Base-by-base conservation (phyloP, 352 stramenopile genomes). In the Phytopythium litorale region DNA sequence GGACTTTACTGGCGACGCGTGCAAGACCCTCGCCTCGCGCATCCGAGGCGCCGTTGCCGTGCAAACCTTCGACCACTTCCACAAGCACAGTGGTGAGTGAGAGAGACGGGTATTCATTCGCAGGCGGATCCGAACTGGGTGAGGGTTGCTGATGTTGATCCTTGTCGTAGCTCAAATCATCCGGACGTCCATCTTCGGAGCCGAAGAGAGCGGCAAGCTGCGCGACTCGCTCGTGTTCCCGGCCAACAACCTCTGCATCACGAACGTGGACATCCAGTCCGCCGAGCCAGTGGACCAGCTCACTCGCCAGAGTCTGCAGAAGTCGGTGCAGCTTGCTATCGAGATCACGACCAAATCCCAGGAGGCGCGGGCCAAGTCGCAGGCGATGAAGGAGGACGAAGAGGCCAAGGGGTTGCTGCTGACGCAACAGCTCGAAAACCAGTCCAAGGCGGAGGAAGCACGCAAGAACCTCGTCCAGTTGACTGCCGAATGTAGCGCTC, bases 311-410 rank as follows among this genome's bases (percentile, higher is more conserved):
- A 91, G 80, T 66, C 64, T 93, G 37, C 84, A 93, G 63, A 91
- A 90, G 63, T 91, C 80, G 1, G 84, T 93, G 48, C 84, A 93
- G 40, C 59, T 93, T n/a, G 84, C 84, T 28, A 93, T 93, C 49
- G 81, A 91, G 60, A 93, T 93, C 73, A 93, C 84, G 37, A 93
- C 84, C 49, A 89, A 93, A 56, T 91, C 81, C 1, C 84, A 93
- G 51, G 84, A 93, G 56, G 84, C 84, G 12, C 80, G 81, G 6
- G 84, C 84, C 61, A 91, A 91, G 62, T 84, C 81, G 30, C 76
- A 87, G 28, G 84, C 84, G 4, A 87, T 89, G 81, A 90, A 89
- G 62, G 84, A 93, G 51, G 84, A 93, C 9, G 84, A 93, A 49
- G 84, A 89, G 45, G 78, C 84, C 25, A 93, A 93, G 48, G 84